Evolutionary conservation across 192 early-diverging fungal species (phyloP), one percentile per base, ranked within the genome.

Genomic region (Neocallimastix lanati): DNA sequence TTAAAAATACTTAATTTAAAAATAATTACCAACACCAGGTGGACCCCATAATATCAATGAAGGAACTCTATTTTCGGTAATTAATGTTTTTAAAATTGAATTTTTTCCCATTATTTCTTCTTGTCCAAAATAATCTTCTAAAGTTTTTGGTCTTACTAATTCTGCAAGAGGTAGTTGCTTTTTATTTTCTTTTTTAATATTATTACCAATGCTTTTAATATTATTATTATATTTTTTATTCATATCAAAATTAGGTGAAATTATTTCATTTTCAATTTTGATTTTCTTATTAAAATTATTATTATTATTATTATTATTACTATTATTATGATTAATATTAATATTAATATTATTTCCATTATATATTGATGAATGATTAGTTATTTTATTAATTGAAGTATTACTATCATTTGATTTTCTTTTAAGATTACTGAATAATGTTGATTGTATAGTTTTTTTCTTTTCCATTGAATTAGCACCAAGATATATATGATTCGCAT

Each of bases 11-110:
- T n/a, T n/a, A n/a, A n/a, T n/a, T n/a, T n/a, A n/a, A n/a, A n/a
- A n/a, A n/a, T n/a, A n/a, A n/a, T n/a, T 92, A 25, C 91, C 91
- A 3, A 84, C 80, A 13, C 89, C 90, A 0, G 90, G 88, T 28
- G 82, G 83, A 27, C 90, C 90, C 92, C 92, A 96, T n/a, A 96
- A 86, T 12, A 96, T 88, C 84, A 96, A 88, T 2, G 92, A 93
- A 18, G 92, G 90, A 2, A 95, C 86, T 76, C 82, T 85, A 37
- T 94, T 90, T 35, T 86, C 82, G 28, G 89, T 85, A 1, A 95
- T 92, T 6, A 96, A 81, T 16, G 79, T 78, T 7, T 90, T 86
- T 37, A 96, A 82, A 0, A 94, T 83, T 13, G 90, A 90, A 16
- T 83, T 80, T 6, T 89, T 82, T 0, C 94, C 93, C 12, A 94